Evolutionary conservation across 2,329 filamentous ascomycete species (phyloP).

Genomic region (Neodidymelliopsis sp.): DNA sequence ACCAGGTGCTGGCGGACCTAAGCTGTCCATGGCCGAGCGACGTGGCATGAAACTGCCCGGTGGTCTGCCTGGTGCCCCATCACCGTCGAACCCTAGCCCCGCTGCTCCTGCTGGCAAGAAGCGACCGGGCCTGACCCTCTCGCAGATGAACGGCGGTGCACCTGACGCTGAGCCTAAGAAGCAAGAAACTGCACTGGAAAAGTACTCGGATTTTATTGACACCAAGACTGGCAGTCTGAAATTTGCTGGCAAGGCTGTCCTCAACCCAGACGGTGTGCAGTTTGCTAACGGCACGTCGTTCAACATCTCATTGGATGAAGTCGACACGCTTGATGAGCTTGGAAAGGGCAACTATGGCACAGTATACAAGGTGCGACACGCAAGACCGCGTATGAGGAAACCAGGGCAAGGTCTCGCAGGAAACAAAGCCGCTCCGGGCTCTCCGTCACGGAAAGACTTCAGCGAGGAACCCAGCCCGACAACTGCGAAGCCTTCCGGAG

Average conservation of each 20-base stretch:
- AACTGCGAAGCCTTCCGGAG: conserved; percentile 50
- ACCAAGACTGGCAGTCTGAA: conserved; percentile 89
- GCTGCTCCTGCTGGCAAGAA: conserved; percentile 48
- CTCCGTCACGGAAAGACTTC: conserved; percentile 42
- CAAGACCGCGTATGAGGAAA: conserved; percentile 70
- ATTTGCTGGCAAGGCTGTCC: conserved; percentile 90
- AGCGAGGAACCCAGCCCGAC: conserved; percentile 48
- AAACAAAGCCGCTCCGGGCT: conserved; percentile 57
- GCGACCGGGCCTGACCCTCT: conserved; percentile 54
- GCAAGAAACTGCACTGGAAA: conserved; percentile 62
- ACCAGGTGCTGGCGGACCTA: conserved; percentile 53
- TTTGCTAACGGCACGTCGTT: conserved; percentile 91
- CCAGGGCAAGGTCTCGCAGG: conserved; percentile 67
- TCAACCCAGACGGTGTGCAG: conserved; percentile 88
- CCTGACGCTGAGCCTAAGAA: conserved; percentile 38
- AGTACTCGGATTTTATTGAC: conserved; percentile 84
- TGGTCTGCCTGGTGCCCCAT: conserved; percentile 54
- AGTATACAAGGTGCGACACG: conserved; percentile 94
- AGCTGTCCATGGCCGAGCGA: conserved; percentile 71
- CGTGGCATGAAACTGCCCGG: conserved; percentile 53
- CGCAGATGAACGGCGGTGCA: conserved; percentile 50
- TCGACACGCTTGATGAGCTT: conserved; percentile 89
- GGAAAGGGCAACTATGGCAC: conserved; percentile 99
- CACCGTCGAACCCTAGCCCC: conserved; percentile 52
- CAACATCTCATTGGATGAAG: conserved; percentile 92